Percentiles rank a stretch among this genome's conserved stretches.
Evolutionary conservation across 2,329 filamentous ascomycete species (phyloP).

Genomic region (Aspergillus amoenus): DNA sequence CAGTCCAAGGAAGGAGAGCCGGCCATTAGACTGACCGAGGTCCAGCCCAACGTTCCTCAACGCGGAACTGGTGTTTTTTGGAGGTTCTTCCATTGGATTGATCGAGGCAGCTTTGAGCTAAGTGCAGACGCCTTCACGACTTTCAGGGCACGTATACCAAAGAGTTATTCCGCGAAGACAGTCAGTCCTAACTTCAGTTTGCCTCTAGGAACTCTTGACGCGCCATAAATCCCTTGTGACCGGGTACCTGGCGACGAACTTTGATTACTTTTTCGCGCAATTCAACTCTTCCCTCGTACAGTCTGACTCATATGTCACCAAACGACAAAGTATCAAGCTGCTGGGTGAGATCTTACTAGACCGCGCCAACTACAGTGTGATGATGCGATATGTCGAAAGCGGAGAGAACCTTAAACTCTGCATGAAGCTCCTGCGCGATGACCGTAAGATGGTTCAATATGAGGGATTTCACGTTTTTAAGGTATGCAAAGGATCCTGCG

Average conservation of each 20-base stretch:
- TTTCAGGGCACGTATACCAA: conserved; percentile 68
- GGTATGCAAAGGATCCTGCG: conserved; percentile 38
- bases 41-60: conserved; percentile 73
- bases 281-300: conserved; percentile 88
- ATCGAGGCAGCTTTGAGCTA: conserved; percentile 93
- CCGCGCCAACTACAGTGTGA: conserved; percentile 94
- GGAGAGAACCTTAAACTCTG: conserved; percentile 96
- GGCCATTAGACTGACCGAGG: conserved; percentile 71
- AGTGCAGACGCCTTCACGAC: conserved; percentile 97
- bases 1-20: conserved; percentile 74
- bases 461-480: conserved; percentile 99
- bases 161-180: neutral
- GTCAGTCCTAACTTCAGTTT: conserved; percentile 13
- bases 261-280: conserved; percentile 85
- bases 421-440: conserved; percentile 95
- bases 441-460: conserved; percentile 98
- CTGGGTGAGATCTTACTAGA: conserved; percentile 93
- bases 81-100: conserved; percentile 97
- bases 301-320: conserved; percentile 95
- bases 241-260: conserved; percentile 83
- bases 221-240: conserved; percentile 91
- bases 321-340: conserved; percentile 95
- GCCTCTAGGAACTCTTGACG: conserved; percentile 79
- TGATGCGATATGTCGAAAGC: conserved; percentile 94
- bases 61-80: conserved; percentile 87